Percentiles rank a stretch among this genome's conserved stretches.
phyloP scores from a whole-genome alignment of 163 green algal species.

The Prototheca cutis region DNA sequence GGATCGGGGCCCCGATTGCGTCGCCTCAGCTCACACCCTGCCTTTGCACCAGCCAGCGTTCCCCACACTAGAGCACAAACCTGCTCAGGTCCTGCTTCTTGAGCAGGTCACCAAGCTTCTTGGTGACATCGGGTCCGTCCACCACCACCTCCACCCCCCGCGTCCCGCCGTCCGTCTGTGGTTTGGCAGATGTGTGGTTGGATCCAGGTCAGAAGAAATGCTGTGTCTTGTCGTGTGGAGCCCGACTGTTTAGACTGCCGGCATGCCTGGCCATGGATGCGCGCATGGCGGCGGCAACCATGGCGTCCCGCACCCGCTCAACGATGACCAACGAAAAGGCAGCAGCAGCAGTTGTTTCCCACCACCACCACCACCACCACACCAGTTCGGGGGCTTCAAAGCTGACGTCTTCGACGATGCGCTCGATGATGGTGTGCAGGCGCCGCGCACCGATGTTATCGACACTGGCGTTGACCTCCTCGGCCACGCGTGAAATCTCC shows the following conservation, averaged over 20 bases:
- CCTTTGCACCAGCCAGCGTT: too few species aligned
- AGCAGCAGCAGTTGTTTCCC: conserved; percentile 1
- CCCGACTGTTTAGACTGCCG: too few species aligned
- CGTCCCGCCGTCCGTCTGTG: neutral
- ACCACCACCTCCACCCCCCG: conserved; percentile 2
- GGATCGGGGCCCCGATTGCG: too few species aligned
- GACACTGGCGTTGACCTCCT: conserved; percentile 74
- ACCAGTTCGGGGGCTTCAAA: conserved; percentile 77
- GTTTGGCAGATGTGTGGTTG: too few species aligned
- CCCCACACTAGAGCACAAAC: conserved; percentile 13
- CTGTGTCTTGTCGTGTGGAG: too few species aligned
- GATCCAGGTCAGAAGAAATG: too few species aligned
- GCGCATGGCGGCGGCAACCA: too few species aligned
- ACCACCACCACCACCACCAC: conserved; percentile 23
- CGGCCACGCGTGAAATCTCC: conserved; percentile 71
- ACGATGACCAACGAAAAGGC: too few species aligned
- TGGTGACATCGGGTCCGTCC: conserved; percentile 55
- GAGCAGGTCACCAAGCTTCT: conserved; percentile 63
- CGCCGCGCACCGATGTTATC: conserved; percentile 87
- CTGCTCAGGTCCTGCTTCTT: conserved; percentile 48
- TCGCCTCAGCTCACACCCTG: too few species aligned
- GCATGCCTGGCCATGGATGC: too few species aligned
- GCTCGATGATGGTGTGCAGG: conserved; percentile 88
- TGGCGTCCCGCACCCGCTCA: too few species aligned
- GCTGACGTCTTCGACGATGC: conserved; percentile 83